Evolutionary conservation across 2,329 filamentous ascomycete genomes (phyloP).

Genomic region (Claviceps sp.): DNA sequence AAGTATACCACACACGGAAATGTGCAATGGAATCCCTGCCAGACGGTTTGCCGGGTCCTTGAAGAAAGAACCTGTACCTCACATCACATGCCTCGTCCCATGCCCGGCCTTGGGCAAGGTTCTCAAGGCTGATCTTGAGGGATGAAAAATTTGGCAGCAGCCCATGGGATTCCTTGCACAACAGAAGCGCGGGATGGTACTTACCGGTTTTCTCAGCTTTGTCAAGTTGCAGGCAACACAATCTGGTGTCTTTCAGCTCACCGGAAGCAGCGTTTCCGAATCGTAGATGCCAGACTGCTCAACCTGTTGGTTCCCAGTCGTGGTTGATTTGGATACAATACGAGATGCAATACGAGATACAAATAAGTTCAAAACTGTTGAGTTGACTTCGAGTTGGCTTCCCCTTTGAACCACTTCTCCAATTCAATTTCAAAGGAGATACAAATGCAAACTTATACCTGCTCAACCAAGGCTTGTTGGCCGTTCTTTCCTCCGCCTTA

Average conservation of each 20-base stretch:
- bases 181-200: background rate
- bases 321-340: background rate
- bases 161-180: background rate
- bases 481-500: slow-evolving; percentile 14
- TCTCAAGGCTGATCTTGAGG: background rate
- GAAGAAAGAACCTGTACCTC: background rate
- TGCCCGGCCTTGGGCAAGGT: background rate
- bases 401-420: no score
- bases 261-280: background rate
- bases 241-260: background rate
- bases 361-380: background rate
- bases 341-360: background rate
- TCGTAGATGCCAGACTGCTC: background rate
- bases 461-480: slow-evolving; percentile 13
- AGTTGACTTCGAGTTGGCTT: background rate
- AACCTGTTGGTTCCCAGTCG: background rate
- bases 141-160: background rate
- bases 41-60: background rate
- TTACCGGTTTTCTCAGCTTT: slow-evolving; percentile 1
- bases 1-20: slow-evolving; percentile 4
- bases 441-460: slow-evolving; percentile 27
- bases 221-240: background rate
- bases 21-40: slow-evolving; percentile 3
- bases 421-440: slow-evolving; percentile 11
- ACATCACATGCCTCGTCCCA: background rate